phyloP scores from a whole-genome alignment of 495 filamentous ascomycete genomes.

The Neurospora sp. region DNA sequence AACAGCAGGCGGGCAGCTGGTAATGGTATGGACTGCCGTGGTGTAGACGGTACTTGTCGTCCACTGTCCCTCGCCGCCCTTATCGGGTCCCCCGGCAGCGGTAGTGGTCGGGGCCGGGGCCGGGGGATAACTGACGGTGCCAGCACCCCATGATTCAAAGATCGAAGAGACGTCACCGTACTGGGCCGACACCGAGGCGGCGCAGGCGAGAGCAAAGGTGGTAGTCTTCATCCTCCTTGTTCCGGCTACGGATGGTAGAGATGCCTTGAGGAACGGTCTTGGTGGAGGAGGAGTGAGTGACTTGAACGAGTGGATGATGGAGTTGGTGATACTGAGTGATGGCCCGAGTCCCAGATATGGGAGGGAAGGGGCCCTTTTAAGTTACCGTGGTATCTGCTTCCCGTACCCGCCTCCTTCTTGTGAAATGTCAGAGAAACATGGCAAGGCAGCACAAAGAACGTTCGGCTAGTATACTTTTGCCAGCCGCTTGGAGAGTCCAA shows the following conservation, averaged over 20 bases:
- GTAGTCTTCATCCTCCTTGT: conserved; percentile 18
- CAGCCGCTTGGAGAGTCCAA: not conserved
- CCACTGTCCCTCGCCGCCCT: conserved; percentile 9
- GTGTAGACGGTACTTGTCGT: conserved; percentile 26
- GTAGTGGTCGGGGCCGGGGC: conserved; percentile 6
- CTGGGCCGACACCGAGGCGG: conserved; percentile 16
- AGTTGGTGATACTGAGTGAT: conserved; percentile 10
- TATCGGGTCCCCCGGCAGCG: not conserved
- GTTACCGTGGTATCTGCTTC: not conserved
- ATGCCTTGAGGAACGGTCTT: not conserved
- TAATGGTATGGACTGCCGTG: conserved; percentile 19
- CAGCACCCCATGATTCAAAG: not conserved
- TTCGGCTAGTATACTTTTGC: not conserved
- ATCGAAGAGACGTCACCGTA: not conserved
- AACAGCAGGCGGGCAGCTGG: conserved; percentile 14
- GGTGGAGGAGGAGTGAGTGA: conserved; percentile 12
- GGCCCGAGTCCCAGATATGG: not conserved
- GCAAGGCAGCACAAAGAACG: conserved; percentile 1
- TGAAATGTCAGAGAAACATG: conserved; percentile 1
- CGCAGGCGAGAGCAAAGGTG: conserved; percentile 16
- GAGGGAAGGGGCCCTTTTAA: conserved; percentile 1
- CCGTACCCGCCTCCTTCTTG: not conserved
- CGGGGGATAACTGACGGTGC: conserved; percentile 2
- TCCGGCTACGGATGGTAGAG: not conserved
- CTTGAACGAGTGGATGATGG: conserved; percentile 19